Percentiles rank a stretch among this genome's conserved stretches.
Evolutionary conservation across 1,139 yeast species (phyloP).

Genomic region (Groenewaldozyma sp.): DNA sequence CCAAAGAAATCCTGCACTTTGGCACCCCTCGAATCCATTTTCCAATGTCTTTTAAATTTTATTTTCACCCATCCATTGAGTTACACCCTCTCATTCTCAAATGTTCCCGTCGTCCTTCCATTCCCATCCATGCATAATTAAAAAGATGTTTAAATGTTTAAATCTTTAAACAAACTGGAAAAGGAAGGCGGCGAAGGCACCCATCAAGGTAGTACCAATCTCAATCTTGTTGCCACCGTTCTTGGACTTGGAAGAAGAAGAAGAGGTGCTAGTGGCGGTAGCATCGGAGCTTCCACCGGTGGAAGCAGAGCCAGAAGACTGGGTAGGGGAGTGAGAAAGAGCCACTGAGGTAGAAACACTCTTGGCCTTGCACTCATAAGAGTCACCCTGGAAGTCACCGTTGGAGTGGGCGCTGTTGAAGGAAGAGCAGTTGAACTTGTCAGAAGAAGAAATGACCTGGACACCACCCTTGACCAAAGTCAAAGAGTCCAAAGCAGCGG

Average conservation of each 20-base stretch:
- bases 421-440: slow-evolving; percentile 70
- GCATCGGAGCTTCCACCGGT: slow-evolving; percentile 34
- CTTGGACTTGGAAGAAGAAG: slow-evolving; percentile 24
- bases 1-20: too few species aligned
- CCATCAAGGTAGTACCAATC: slow-evolving; percentile 25
- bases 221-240: slow-evolving; percentile 40
- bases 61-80: neutral
- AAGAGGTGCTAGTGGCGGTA: slow-evolving; percentile 23
- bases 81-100: neutral
- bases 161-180: slow-evolving; percentile 26
- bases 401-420: slow-evolving; percentile 47
- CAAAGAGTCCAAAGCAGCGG: slow-evolving; percentile 66
- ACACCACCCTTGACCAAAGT: slow-evolving; percentile 87
- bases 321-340: slow-evolving; percentile 20
- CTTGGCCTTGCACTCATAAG: slow-evolving; percentile 72
- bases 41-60: too few species aligned
- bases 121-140: neutral
- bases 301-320: slow-evolving; percentile 17
- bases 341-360: slow-evolving; percentile 47
- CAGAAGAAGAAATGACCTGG: slow-evolving; percentile 58
- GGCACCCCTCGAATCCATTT: neutral
- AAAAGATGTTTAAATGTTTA: too few species aligned
- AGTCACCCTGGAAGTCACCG: slow-evolving; percentile 85
- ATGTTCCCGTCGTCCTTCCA: neutral
- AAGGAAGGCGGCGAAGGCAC: slow-evolving; percentile 29